Percentiles rank a stretch among this genome's conserved stretches.
Evolutionary conservation across 306 rosid species (phyloP).

Genomic region (Cucurbita ficifolia): DNA sequence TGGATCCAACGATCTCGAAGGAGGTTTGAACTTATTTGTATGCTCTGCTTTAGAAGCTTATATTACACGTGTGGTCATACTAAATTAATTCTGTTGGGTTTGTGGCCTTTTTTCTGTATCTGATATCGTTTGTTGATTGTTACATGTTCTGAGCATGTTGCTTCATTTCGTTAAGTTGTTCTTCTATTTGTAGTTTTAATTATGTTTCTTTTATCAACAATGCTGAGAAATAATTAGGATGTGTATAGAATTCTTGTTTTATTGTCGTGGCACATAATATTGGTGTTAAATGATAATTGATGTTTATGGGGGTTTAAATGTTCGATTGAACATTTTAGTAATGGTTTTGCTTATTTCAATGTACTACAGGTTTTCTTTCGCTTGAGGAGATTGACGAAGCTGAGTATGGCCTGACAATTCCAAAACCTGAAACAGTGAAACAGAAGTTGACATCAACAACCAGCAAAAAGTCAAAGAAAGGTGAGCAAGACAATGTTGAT

Average conservation of each 20-base stretch:
- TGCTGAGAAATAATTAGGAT: background rate
- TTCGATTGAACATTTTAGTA: background rate
- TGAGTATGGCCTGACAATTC: slow-evolving; percentile 48
- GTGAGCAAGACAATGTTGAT: slow-evolving; percentile 12
- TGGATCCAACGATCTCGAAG: slow-evolving; percentile 73
- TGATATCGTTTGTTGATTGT: background rate
- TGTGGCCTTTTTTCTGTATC: background rate
- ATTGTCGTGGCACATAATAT: background rate
- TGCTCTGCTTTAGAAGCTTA: background rate
- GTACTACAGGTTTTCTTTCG: slow-evolving; percentile 52
- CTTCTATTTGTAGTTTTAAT: background rate
- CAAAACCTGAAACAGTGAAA: slow-evolving; percentile 23
- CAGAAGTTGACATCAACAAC: slow-evolving; percentile 14
- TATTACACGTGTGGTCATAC: background rate
- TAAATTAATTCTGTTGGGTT: background rate
- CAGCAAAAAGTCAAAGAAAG: slow-evolving; percentile 17
- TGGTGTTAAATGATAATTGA: background rate
- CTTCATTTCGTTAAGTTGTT: background rate
- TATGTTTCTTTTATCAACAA: background rate
- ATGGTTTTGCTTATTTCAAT: background rate
- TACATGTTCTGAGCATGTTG: background rate
- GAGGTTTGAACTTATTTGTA: slow-evolving; percentile 31
- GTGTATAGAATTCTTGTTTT: background rate
- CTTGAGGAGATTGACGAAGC: slow-evolving; percentile 85
- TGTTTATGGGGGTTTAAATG: background rate